Base-by-base conservation (phyloP, 306 rosid species). In the Gastrolobium villosum region DNA sequence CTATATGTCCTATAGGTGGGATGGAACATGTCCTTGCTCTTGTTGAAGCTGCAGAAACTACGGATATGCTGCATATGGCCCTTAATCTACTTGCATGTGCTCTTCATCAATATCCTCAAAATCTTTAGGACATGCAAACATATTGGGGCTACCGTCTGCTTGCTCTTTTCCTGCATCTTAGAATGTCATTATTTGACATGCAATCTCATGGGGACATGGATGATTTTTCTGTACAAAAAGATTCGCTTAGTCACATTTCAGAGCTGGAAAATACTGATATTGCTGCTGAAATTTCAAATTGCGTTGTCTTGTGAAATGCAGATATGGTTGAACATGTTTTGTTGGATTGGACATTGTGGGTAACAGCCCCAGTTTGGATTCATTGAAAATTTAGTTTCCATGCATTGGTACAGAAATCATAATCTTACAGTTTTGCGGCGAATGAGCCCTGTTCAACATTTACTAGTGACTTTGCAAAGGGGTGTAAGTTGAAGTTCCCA, bases 281-380 rank as follows among this genome's bases (percentile, higher is more conserved):
- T 56, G 82, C 82, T 1, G 88, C 89, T 82, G 97, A 96, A 86
- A 93, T 97, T 82, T 96, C 99, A 70, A 96, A 96, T 85, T 96
- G 99, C 85, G 86, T 96, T 68, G 99, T 96, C 69, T 85, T 96
- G 89, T 93, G 98, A 82, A 96, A 96, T 87, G 93, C 98, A 61
- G 99, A 96, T 82, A 96, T 96, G 99, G 99, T 96, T 69, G 99
- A 96, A 77, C 99, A 96, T 82, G 99, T 96, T 79, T 85, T 96
- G 72, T 81, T 96, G 90, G 99, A 96, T 84, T 96, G 99, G 99
- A 96, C 99, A 79, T 81, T 96, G 83, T 96, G 98, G 99, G 99
- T 96, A 39, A 89, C 88, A 32, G 90, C 99, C 62, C 84, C 90
- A 0, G 94, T 92, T 46, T 75, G 96, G 98, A 54, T 96, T 96